Evolutionary conservation across 208 protist genomes (phyloP).

Genomic region (Kentomonas sorsogonicus): DNA sequence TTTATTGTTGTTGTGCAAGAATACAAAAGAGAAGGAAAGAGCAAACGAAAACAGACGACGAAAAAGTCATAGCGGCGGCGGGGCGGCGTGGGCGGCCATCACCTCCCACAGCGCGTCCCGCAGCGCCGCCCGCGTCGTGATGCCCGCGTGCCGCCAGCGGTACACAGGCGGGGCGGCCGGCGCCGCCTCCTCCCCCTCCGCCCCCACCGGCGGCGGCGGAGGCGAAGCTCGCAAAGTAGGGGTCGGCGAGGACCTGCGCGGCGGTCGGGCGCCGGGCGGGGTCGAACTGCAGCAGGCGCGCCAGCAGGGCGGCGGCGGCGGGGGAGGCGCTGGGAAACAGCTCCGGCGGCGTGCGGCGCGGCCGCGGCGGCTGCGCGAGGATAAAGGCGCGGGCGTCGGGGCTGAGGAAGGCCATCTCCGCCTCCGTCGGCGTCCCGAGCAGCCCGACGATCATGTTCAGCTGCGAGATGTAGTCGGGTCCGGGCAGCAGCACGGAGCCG

Average conservation of each 20-base stretch:
- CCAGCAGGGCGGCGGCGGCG: conserved; percentile 92
- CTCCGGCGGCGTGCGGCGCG: conserved; percentile 47
- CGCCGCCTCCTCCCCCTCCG: conserved; percentile 66
- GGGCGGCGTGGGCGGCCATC: conserved; percentile 47
- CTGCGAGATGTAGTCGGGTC: conserved; percentile 80
- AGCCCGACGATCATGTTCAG: conserved; percentile 82
- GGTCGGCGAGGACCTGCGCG: conserved; percentile 91
- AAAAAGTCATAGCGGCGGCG: not conserved
- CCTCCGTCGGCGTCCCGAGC: conserved; percentile 58
- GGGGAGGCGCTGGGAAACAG: conserved; percentile 90
- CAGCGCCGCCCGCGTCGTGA: conserved; percentile 60
- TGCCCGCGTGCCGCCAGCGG: conserved; percentile 60
- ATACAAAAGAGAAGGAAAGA: conserved; percentile 5
- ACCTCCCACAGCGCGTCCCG: conserved; percentile 74
- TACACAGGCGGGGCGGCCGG: conserved; percentile 68
- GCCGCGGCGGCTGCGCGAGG: conserved; percentile 46
- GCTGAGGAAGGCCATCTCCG: conserved; percentile 87
- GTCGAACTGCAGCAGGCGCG: conserved; percentile 95
- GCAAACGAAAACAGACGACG: no score
- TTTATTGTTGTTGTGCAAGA: conserved; percentile 4
- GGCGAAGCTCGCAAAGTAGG: conserved; percentile 90
- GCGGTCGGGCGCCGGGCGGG: conserved; percentile 92
- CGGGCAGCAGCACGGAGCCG: conserved; percentile 94
- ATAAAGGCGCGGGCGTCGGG: conserved; percentile 71
- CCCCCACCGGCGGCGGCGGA: no score